Evolutionary conservation across 345 rosid genomes (phyloP).

Genomic region (Turritis glabra): DNA sequence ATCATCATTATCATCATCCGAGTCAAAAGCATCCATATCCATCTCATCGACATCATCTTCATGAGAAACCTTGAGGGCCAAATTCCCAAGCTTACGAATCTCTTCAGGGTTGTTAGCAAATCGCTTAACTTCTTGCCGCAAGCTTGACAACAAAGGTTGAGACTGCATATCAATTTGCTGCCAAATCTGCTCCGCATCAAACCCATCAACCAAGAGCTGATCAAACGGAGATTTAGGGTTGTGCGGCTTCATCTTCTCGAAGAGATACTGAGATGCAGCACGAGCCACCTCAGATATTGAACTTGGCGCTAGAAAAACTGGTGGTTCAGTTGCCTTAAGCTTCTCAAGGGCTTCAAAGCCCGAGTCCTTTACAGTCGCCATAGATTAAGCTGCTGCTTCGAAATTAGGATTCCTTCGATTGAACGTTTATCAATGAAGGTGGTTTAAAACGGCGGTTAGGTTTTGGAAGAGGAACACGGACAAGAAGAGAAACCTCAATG

Average conservation of each 20-base stretch:
- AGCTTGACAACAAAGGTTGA: constrained; percentile 53
- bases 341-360: constrained; percentile 53
- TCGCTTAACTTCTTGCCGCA: constrained; percentile 57
- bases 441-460: constrained; percentile 12
- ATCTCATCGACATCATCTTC: constrained; percentile 43
- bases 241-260: constrained; percentile 54
- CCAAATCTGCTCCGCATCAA: constrained; percentile 95
- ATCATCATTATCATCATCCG: constrained; percentile 42
- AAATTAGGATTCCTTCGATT: neutral
- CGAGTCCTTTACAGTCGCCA: constrained; percentile 45
- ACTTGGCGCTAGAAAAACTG: constrained; percentile 66
- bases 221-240: constrained; percentile 71
- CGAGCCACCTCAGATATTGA: constrained; percentile 57
- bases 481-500: constrained; percentile 16
- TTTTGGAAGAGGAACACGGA: neutral
- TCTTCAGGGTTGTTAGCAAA: constrained; percentile 64
- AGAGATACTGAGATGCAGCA: constrained; percentile 59
- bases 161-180: constrained; percentile 88
- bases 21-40: constrained; percentile 48
- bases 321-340: constrained; percentile 69
- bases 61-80: constrained; percentile 18
- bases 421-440: neutral
- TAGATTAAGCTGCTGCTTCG: constrained; percentile 32
- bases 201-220: constrained; percentile 67
- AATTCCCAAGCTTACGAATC: constrained; percentile 41